Percentiles rank a stretch among this genome's conserved stretches.
phyloP scores from a whole-genome alignment of 2,329 filamentous ascomycete species.

The Aspergillus piperis region DNA sequence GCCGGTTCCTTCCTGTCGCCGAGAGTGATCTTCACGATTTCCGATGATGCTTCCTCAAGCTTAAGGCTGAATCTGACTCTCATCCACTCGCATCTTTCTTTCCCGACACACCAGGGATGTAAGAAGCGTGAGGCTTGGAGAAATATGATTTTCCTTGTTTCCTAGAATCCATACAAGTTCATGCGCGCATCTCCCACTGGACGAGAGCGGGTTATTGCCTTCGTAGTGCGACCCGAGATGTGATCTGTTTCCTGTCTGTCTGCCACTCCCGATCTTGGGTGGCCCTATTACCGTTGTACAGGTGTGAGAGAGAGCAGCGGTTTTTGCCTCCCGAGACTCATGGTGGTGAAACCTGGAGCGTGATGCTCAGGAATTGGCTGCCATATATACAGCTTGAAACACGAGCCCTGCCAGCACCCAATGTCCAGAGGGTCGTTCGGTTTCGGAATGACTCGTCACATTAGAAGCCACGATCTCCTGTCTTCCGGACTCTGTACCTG shows the following conservation, averaged over 20 bases:
- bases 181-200: neutral
- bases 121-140: slow-evolving; percentile 7
- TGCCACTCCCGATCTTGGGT: slow-evolving; percentile 2
- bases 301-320: slow-evolving; percentile 3
- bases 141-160: neutral
- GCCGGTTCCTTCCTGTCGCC: neutral
- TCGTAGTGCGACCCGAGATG: slow-evolving; percentile 17
- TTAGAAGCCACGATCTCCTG: slow-evolving; percentile 2
- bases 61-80: neutral
- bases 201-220: neutral
- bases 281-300: slow-evolving; percentile 17
- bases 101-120: slow-evolving; percentile 5
- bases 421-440: neutral
- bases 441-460: slow-evolving; percentile 1
- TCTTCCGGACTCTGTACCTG: neutral
- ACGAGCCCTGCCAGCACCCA: neutral
- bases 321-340: slow-evolving; percentile 2
- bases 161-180: neutral
- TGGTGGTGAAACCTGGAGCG: slow-evolving; percentile 7
- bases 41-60: neutral
- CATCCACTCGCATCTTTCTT: neutral
- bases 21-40: neutral
- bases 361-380: slow-evolving; percentile 1
- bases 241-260: slow-evolving; percentile 18
- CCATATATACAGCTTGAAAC: slow-evolving; percentile 10